Base-by-base conservation (phyloP, 441 rosid species). In the Eutrema salsugineum region DNA sequence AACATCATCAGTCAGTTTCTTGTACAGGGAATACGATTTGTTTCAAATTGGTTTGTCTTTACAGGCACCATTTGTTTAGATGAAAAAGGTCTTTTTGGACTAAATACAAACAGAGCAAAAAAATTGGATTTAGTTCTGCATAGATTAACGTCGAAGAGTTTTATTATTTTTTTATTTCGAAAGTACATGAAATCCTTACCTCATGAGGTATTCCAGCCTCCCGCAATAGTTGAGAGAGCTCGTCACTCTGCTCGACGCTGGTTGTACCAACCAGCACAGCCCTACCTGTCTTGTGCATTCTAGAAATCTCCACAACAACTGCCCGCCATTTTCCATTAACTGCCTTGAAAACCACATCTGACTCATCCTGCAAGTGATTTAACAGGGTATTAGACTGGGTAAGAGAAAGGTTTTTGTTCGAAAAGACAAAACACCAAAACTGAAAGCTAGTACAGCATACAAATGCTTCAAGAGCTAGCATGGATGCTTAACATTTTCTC, bases 261-360 rank as follows among this genome's bases (percentile, higher is more conserved):
- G 97, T 94, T 67, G 99, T 94, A 75, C 99, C 99, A 54, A 94
- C 97, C 81, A 94, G 96, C 78, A 94, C 97, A 5, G 97, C 93
- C 62, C 89, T 83, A 65, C 99, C 99, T 62, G 90, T 90, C 84
- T 86, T 94, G 65, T 91, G 82, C 94, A 94, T 94, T 85, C 97
- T 88, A 64, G 97, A 86, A 63, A 94, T 94, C 81, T 94, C 99
- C 58, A 94, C 91, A 30, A 94, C 97, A 56, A 91, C 97, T 60
- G 99, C 97, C 66, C 82, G 80, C 99, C 99, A 94, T 87, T 94
- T 94, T 16, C 99, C 99, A 47, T 66, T 82, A 38, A 87, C 82
- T 70, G 93, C 97, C 86, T 87, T 91, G 84, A 91, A 94, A 70
- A 94, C 99, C 53, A 94, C 97, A 79, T 94, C 99, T 9, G 99